Base-by-base conservation (phyloP, 257 asterid genomes). In the Solanum ossicruentum region DNA sequence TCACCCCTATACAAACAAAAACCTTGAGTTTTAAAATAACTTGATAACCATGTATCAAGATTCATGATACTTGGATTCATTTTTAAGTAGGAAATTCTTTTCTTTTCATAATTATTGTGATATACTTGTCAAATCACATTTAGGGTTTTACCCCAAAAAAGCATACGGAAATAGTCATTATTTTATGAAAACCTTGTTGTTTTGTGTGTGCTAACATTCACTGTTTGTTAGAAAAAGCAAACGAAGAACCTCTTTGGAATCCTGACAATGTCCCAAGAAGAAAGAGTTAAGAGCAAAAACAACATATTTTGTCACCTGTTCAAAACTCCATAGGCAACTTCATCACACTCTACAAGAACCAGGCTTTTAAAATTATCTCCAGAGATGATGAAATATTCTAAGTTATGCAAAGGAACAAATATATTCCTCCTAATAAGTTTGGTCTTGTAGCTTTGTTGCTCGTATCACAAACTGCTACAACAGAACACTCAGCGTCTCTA, bases 361-460 rank as follows among this genome's bases (percentile, higher is more conserved):
- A 47, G 65, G 21, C 32, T 1, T 49, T 12, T 23, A 41, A 66
- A 26, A 16, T 16, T 45, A 10, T 10, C 21, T 47, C 28, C 4
- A 84, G 75, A 18, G 67, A 41, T 47, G 71, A 15, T 91, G 90
- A 11, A 88, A 88, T 39, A 84, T 58, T 12, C 80, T 93, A 1
- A 87, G 90, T 20, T 88, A 86, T 9, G 85, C 89, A 11, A 32
- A 84, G 57, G 65, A 88, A 88, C 57, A 69, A 66, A 83, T 23
- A 52, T 32, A 82, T 92, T 18, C 67, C 89, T 0, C 90, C 86
- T 1, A 90, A 91, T 55, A 93, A 92, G 88, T 86, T 92, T 32
- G 94, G 97, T 4, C 85, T 88, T 32, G 97, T 95, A 79, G 92
- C 90, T 17, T 61, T 69, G 85, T 63, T 80, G 61, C 84, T 88